phyloP scores from a whole-genome alignment of 2,329 filamentous ascomycete species.

The Fusarium sp. region DNA sequence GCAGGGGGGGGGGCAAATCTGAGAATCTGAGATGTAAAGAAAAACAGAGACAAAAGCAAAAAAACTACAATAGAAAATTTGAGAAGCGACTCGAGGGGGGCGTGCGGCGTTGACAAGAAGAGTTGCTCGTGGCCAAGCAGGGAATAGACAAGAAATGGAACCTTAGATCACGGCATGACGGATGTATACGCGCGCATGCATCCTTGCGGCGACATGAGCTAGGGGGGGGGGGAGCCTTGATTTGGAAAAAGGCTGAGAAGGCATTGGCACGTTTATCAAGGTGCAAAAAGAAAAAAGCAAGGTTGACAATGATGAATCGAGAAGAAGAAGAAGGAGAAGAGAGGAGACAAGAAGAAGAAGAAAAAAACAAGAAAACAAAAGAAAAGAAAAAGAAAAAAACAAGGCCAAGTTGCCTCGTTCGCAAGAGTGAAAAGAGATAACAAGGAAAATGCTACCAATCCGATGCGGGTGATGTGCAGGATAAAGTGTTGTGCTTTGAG shows the following conservation, averaged over 20 bases:
- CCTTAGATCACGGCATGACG: conserved; percentile 23
- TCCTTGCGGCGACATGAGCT: conserved; percentile 20
- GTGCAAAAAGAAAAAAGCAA: conserved; percentile 27
- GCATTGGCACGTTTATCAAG: conserved; percentile 18
- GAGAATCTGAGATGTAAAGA: background rate
- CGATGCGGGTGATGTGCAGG: conserved; percentile 38
- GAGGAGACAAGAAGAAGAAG: conserved; percentile 19
- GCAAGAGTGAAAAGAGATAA: conserved; percentile 33
- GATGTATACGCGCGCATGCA: conserved; percentile 33
- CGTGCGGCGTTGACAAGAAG: conserved; percentile 27
- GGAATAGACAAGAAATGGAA: conserved; percentile 28
- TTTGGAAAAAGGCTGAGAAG: conserved; percentile 41
- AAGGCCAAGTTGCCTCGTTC: conserved; percentile 39
- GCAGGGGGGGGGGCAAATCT: too few species aligned
- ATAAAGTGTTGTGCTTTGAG: conserved; percentile 36
- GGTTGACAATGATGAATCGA: conserved; percentile 7
- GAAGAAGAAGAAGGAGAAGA: conserved; percentile 21
- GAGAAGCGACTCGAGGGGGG: conserved; percentile 6
- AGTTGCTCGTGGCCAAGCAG: conserved; percentile 31
- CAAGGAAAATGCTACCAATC: conserved; percentile 15
- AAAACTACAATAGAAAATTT: background rate
- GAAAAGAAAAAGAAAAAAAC: conserved; percentile 35
- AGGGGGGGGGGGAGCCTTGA: conserved; percentile 25
- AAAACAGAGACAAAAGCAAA: background rate
- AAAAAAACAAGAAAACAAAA: conserved; percentile 38